phyloP scores from a whole-genome alignment of 2,329 filamentous ascomycete genomes.

The Tolypocladium tundrense region DNA sequence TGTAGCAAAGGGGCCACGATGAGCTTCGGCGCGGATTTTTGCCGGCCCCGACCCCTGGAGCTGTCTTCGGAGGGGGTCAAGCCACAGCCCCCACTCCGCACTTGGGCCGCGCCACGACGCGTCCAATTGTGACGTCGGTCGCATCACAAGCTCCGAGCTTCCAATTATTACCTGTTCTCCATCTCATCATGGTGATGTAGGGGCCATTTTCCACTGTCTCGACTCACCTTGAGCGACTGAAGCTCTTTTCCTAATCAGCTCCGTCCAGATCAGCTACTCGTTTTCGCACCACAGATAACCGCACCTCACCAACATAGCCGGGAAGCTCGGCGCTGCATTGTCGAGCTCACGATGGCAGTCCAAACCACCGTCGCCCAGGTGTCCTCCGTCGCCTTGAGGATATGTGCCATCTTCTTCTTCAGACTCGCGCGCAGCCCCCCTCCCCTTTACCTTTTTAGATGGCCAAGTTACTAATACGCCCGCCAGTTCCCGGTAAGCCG shows the following conservation, averaged over 20 bases:
- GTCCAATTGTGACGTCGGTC: constrained; percentile 1
- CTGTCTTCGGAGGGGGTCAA: background rate
- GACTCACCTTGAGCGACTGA: background rate
- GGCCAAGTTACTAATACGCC: constrained; percentile 4
- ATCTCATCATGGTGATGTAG: background rate
- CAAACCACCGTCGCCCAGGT: constrained; percentile 20
- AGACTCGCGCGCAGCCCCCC: constrained; percentile 19
- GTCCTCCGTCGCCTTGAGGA: constrained; percentile 26
- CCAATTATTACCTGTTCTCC: background rate
- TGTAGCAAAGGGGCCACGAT: constrained; percentile 8
- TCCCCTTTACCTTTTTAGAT: background rate
- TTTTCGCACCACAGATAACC: background rate
- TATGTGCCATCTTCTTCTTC: constrained; percentile 25
- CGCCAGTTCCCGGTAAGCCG: constrained; percentile 25
- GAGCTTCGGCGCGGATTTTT: constrained; percentile 13
- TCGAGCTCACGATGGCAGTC: constrained; percentile 7
- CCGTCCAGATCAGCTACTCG: background rate
- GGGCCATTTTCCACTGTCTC: background rate
- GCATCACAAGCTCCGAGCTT: background rate
- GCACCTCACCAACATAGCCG: no score
- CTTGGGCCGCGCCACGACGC: background rate
- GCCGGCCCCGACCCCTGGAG: constrained; percentile 5
- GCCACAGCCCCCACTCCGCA: background rate
- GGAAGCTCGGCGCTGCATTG: no score
- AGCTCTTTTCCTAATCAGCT: background rate